Percentiles rank a stretch among this genome's conserved stretches.
Evolutionary conservation across 2,329 filamentous ascomycete species (phyloP).

Genomic region (Epichloe coenophiala): DNA sequence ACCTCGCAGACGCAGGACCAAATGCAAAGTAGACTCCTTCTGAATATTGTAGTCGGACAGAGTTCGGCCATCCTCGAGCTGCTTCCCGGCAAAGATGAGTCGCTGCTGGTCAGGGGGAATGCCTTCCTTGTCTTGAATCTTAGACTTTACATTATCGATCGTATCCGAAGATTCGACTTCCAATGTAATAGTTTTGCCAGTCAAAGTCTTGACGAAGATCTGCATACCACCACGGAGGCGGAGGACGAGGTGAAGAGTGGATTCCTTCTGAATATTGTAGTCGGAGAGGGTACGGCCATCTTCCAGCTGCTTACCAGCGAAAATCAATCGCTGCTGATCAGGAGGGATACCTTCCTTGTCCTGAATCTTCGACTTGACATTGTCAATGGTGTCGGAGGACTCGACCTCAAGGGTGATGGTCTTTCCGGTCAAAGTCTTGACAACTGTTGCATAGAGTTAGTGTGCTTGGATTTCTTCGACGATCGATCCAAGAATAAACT

Average conservation of each 20-base stretch:
- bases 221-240: conserved; percentile 85
- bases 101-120: conserved; percentile 96
- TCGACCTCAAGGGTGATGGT: conserved; percentile 88
- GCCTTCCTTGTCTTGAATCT: conserved; percentile 89
- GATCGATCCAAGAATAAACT: too few relatives aligned
- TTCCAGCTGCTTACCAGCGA: conserved; percentile 90
- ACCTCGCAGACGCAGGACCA: conserved; percentile 74
- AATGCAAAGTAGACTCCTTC: conserved; percentile 71
- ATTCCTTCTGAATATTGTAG: conserved; percentile 95
- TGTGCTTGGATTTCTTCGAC: too few relatives aligned
- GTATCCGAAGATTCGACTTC: conserved; percentile 84
- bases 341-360: conserved; percentile 98
- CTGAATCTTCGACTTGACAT: conserved; percentile 94
- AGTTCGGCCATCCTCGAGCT: conserved; percentile 83
- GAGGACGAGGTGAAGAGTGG: conserved; percentile 71
- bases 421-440: conserved; percentile 83
- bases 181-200: conserved; percentile 87
- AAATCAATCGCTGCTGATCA: conserved; percentile 90
- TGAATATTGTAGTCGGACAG: conserved; percentile 95
- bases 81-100: conserved; percentile 86
- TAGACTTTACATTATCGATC: conserved; percentile 87
- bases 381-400: conserved; percentile 84
- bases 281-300: conserved; percentile 81
- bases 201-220: conserved; percentile 77
- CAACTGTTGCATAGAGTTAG: conserved; percentile 28